Evolutionary conservation across 2,329 filamentous ascomycete genomes (phyloP).

Genomic region (Graphilbum sp.): DNA sequence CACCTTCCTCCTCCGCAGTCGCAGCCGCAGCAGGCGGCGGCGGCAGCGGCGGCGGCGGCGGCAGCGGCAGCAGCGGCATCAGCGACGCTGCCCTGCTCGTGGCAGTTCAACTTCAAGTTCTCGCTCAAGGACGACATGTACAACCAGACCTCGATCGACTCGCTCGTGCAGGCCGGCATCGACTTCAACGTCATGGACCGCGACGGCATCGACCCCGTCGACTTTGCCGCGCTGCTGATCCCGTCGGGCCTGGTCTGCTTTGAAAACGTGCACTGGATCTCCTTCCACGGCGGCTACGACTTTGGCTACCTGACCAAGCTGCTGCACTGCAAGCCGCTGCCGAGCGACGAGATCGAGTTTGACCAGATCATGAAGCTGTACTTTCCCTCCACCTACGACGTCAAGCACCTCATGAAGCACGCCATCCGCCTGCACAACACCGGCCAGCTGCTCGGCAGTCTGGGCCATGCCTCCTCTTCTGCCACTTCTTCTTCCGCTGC

Average conservation of each 20-base stretch:
- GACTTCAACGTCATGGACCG: slow-evolving; percentile 73
- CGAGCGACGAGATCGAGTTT: slow-evolving; percentile 80
- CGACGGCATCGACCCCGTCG: slow-evolving; percentile 77
- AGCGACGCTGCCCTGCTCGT: slow-evolving; percentile 58
- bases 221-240: slow-evolving; percentile 80
- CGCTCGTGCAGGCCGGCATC: slow-evolving; percentile 80
- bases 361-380: slow-evolving; percentile 78
- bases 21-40: slow-evolving; percentile 14
- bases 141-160: slow-evolving; percentile 84
- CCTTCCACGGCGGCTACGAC: slow-evolving; percentile 95
- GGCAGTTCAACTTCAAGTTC: slow-evolving; percentile 99
- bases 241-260: slow-evolving; percentile 82
- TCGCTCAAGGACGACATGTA: slow-evolving; percentile 95
- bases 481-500: too few relatives aligned
- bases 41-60: background rate
- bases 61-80: background rate
- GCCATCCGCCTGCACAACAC: slow-evolving; percentile 55
- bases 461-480: too few relatives aligned
- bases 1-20: slow-evolving; percentile 21
- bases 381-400: slow-evolving; percentile 87
- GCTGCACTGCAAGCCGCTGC: slow-evolving; percentile 65
- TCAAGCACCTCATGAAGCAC: slow-evolving; percentile 93
- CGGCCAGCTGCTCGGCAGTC: slow-evolving; percentile 38
- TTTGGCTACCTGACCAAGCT: slow-evolving; percentile 96
- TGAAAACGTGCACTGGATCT: slow-evolving; percentile 86